Base-by-base conservation (phyloP, 345 rosid species). In the Reutealis trisperma region DNA sequence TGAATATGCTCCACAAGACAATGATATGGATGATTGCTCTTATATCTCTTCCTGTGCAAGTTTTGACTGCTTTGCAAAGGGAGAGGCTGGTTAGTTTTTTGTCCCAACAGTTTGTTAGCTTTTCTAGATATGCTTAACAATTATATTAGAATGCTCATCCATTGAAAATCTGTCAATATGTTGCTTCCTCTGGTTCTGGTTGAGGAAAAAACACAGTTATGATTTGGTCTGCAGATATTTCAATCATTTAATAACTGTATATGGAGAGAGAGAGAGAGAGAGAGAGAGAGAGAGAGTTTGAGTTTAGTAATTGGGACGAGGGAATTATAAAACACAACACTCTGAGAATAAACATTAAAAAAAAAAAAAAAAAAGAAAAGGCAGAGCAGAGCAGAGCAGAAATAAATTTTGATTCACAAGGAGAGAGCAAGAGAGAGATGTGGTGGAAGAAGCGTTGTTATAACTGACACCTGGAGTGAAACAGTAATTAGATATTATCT, bases 11-110 rank as follows among this genome's bases (percentile, higher is more conserved):
- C 4, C 76, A 89, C 85, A 87, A 83, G 79, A 55, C 84, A 66
- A 80, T 90, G 16, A 67, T 86, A 49, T 90, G 89, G 74, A 62
- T 76, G 5, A 54, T 83, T 72, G 88, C 93, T 74, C 80, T 94
- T 61, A 34, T 83, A 61, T 80, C 90, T 54, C 88, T 89, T 75
- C 98, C 97, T 3, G 11, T 78, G 15, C 89, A 91, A 8, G 58
- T 94, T 69, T 74, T 87, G 22, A 88, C 87, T 54, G 90, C 89
- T 18, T 70, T 93, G 67, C 88, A 82, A 49, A 84, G 92, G 74
- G 97, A 93, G 81, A 84, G 79, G 59, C 81, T 85, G 98, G 98
- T 93, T 77, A 32, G 92, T 88, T 52, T 55, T 74, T 41, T 8
- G 30, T 4, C 45, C 45, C 45, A 5, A 42, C 45, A 42, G 45